Conservation (phyloP, 768 basidiomycete species). For the Punctularia strigosozonata region DNA sequence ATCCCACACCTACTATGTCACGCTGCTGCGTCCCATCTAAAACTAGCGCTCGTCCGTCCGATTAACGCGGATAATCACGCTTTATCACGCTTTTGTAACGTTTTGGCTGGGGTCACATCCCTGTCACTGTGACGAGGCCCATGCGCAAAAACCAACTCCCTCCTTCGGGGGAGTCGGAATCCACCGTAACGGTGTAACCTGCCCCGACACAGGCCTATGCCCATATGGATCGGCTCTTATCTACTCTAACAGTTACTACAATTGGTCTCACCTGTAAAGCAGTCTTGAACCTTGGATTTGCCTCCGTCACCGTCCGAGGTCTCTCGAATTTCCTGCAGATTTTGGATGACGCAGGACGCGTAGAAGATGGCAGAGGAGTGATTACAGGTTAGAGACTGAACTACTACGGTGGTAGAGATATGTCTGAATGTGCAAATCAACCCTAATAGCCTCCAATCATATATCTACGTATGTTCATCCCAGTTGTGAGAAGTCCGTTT, state of each 20-base stretch:
- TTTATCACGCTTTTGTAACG: too few relatives aligned
- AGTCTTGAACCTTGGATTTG: slow-evolving; percentile 55
- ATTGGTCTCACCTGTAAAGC: slow-evolving; percentile 75
- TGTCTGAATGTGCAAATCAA: background rate
- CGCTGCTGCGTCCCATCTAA: too few relatives aligned
- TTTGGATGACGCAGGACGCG: slow-evolving; percentile 37
- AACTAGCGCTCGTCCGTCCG: too few relatives aligned
- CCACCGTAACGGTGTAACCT: too few relatives aligned
- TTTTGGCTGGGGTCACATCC: too few relatives aligned
- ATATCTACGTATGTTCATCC: slow-evolving; percentile 65
- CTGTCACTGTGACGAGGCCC: too few relatives aligned
- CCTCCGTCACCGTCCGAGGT: slow-evolving; percentile 58
- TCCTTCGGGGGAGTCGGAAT: too few relatives aligned
- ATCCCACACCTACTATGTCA: too few relatives aligned
- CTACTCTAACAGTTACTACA: slow-evolving; percentile 47
- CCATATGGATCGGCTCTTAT: too few relatives aligned
- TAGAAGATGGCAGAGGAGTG: slow-evolving; percentile 44
- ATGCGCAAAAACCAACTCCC: too few relatives aligned
- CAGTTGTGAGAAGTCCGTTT: background rate
- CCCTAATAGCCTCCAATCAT: slow-evolving; percentile 72
- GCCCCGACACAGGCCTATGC: too few relatives aligned
- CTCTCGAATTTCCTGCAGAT: slow-evolving; percentile 52
- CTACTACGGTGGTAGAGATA: slow-evolving; percentile 1
- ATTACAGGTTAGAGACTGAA: slow-evolving; percentile 49
- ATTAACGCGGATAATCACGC: too few relatives aligned